Base-by-base conservation (phyloP, 2,329 filamentous ascomycete genomes). In the Penicillium corylophilum region DNA sequence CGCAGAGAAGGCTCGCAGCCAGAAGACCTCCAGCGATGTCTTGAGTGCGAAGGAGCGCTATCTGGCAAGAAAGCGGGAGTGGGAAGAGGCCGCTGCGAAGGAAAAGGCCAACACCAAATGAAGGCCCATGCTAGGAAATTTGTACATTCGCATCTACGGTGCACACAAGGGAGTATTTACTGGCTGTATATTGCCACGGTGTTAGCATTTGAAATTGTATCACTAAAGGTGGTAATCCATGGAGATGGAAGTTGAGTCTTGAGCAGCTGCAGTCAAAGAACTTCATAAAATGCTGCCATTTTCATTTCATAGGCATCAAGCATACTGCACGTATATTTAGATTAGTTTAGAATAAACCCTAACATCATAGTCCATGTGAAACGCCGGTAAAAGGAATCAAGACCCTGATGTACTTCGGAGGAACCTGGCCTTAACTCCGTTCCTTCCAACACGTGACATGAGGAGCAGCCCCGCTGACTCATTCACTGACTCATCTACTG, bases 41-140 rank as follows among this genome's bases (percentile, higher is more conserved):
- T 78, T 75, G 53, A 82, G 82, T 63, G 83, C 83, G 3, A 81
- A 78, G 60, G 83, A 85, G 65, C 73, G 83, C 40, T 86, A 83
- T 63, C 65, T 86, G 61, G 80, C 82, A 46, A 71, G 83, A 56
- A 85, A 85, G 72, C 77, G 71, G 54, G 82, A 84, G 54, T 66
- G 70, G 31, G 72, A 74, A 52, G 74, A 73, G 47, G 68, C 68
- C n/a, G 66, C 66, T 29, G 62, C 60, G 12, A 63, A 64, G 43
- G 60, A 46, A 23, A 67, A 67, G 48, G 54, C 49, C 24, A 47
- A 49, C 9, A 18, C 35, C 35, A 38, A 38, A 18, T 38, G 13
- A 38, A 13, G 33, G 8, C n/a, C n/a, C n/a, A n/a, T n/a, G n/a
- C n/a, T n/a, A 5, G 16, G 2, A 26, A 38, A 42, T 38, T 20